These are phyloP conservation scores for Gonium pectorale DNA, from an alignment of 139 green algal species.

Conservation along the genomic window DNA sequence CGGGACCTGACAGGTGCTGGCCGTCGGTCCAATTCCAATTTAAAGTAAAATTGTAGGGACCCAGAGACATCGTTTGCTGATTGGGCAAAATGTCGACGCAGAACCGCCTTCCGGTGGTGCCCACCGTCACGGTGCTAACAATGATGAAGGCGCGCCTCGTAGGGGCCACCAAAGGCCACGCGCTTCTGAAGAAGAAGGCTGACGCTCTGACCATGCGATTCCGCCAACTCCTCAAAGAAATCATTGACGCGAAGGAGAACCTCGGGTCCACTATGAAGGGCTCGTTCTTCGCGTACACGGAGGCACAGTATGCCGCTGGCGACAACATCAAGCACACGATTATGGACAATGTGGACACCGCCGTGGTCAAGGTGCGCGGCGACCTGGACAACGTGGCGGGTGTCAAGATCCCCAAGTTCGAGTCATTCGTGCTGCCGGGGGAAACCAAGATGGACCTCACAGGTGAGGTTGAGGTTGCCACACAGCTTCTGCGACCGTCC, in stretches of 20 bases:
- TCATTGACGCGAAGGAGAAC: conserved; percentile 92
- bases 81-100: conserved; percentile 55
- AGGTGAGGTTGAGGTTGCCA: conserved; percentile 49
- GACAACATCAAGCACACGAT: conserved; percentile 96
- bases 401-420: conserved; percentile 96
- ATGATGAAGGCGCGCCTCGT: conserved; percentile 90
- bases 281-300: conserved; percentile 93
- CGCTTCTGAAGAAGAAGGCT: conserved; percentile 99
- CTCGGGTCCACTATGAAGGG: conserved; percentile 90
- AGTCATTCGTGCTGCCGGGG: conserved; percentile 65
- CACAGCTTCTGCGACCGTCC: too few species aligned
- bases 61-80: neutral
- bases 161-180: conserved; percentile 91
- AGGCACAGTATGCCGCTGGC: conserved; percentile 95
- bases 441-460: conserved; percentile 91
- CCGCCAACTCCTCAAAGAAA: conserved; percentile 84
- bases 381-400: conserved; percentile 97
- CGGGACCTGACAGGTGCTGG: too few species aligned
- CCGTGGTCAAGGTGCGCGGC: conserved; percentile 54
- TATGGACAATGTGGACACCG: conserved; percentile 83
- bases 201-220: conserved; percentile 96
- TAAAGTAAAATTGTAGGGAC: too few species aligned
- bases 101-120: conserved; percentile 76
- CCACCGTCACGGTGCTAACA: conserved; percentile 92
- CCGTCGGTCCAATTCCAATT: too few species aligned